phyloP scores from a whole-genome alignment of 257 asterid genomes.

The Capsicum pubescens region DNA sequence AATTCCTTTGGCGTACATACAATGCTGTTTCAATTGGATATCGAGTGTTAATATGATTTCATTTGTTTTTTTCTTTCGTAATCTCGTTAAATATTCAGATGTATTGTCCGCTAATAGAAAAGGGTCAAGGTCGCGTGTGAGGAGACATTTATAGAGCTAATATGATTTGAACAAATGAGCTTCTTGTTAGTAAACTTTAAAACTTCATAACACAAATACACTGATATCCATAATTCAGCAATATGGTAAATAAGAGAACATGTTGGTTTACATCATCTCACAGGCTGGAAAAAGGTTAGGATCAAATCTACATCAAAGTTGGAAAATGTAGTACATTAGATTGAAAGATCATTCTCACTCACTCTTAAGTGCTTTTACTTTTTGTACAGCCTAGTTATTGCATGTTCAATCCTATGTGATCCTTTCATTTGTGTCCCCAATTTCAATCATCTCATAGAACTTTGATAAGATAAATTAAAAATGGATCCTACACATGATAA shows the following conservation, averaged over 20 bases:
- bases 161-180: neutral
- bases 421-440: slow-evolving; percentile 12
- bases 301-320: neutral
- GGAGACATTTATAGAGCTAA: neutral
- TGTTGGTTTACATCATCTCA: neutral
- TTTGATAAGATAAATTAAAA: neutral
- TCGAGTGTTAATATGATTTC: neutral
- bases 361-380: neutral
- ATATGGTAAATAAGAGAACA: neutral
- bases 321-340: neutral
- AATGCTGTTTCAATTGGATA: neutral
- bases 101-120: neutral
- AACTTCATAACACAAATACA: neutral
- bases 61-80: neutral
- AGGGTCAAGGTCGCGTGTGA: neutral
- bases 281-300: neutral
- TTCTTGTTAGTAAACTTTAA: neutral
- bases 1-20: neutral
- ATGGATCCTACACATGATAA: neutral
- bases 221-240: neutral
- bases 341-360: slow-evolving; percentile 1
- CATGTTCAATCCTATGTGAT: slow-evolving; percentile 20
- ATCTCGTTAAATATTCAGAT: neutral
- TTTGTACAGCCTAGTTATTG: slow-evolving; percentile 6
- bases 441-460: neutral